Evolutionary conservation across 2,329 filamentous ascomycete genomes (phyloP), one percentile per base, ranked within the genome.

Genomic region (Stylonectria norvegica): DNA sequence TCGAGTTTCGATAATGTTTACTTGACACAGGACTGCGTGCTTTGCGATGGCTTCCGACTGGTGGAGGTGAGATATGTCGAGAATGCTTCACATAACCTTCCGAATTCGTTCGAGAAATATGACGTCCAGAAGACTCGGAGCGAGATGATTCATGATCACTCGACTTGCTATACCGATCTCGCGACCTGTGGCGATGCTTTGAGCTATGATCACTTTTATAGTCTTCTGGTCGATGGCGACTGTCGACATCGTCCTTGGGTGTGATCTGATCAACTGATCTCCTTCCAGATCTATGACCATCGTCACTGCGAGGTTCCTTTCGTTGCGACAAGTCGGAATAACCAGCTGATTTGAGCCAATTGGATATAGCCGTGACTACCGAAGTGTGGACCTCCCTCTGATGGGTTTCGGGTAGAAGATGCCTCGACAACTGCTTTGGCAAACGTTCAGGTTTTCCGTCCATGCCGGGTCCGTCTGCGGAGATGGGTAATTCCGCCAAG

Each of bases 361-460:
- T 69, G 20, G 70, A 69, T 14, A 90, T 69, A 2, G 77, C 74
- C 30, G 76, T 71, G 14, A 81, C 76, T 7, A 90, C 66, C 15
- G 78, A 66, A 45, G 81, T 76, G 40, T 79, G 75, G 1, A 78
- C 68, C 20, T 75, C 67, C 0, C 73, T 55, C 49, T 88, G 79
- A 1, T 76, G 70, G 6, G 64, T 61, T 0, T 69, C 67, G 0
- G 89, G 89, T 27, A 95, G 78, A 4, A 93, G 70, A 36, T 84
- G 75, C 28, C 88, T 73, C 1, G 86, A 83, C 3, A 95, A 73
- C 52, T 89, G 83, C 49, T 87, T 89, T 0, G 89, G 89, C 39
- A 94, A 83, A 3, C 85, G 73, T 61, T 90, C 86, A 9, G 76
- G 79, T 48, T 73, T 77, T 34, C 84, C 76, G 31, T 81, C 74